Evolutionary conservation across 2,329 filamentous ascomycete species (phyloP), one percentile per base, ranked within the genome.

Genomic region (Teratosphaeria gauchensis): DNA sequence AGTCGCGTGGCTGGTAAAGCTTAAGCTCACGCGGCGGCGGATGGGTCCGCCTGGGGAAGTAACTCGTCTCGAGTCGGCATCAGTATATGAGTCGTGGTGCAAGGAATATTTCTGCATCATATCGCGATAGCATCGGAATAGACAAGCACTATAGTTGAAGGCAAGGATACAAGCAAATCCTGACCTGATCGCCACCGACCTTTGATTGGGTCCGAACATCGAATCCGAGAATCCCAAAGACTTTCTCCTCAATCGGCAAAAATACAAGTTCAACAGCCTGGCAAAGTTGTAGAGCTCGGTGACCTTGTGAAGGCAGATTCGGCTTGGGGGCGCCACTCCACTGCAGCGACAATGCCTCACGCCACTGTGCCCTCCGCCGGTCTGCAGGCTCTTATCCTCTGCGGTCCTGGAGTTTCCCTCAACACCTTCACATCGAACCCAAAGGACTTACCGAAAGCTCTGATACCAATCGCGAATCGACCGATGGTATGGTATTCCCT

Each of bases 401-500:
- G 89, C 71, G 89, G 89, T 3, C 89, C 89, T 28, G 89, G 89
- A 57, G 89, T 87, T 8, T 91, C 87, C 0, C 87, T 94, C 65
- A 85, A 87, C 53, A 92, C 89, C 1, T 92, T 94, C 71, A 92
- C 88, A 1, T 86, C 88, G 2, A 89, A 86, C 62, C 87, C 89
- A 4, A 85, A 88, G 74, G 87, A 92, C 69, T 86, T 89, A 61
- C 89, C 89, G 9, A 94, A 94, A 75, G 89, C 89, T 9, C 81
- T 94, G 24, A 76, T 94, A 7, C 89, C 89, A 5, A 88, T 94
- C 60, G 89, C 89, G 38, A 94, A 94, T 72, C 77, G 89, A 65
- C 89, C 89, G 1, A 94, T 94, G 89, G 86, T 94, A 53, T 92
- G 90, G 88, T 94, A 94, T 72, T 86, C 89, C 5, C 82, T 94